Percentiles rank a stretch among this genome's conserved stretches.
Evolutionary conservation across 2,329 filamentous ascomycete species (phyloP).

Genomic region (Aspergillus sp.): DNA sequence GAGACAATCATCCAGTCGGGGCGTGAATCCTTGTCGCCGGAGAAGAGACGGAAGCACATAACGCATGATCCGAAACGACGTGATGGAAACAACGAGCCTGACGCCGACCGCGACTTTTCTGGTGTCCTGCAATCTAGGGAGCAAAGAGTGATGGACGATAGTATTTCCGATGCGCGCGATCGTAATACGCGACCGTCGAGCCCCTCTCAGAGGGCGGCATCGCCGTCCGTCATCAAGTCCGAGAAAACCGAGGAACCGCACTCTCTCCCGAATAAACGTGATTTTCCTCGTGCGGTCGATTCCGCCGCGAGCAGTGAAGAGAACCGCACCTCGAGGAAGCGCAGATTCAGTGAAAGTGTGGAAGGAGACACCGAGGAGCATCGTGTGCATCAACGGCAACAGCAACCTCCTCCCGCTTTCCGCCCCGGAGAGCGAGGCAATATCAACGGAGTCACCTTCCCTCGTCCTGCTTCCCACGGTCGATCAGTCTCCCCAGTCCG

Average conservation of each 20-base stretch:
- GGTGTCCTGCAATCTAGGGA: conserved; percentile 19
- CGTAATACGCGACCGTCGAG: conserved; percentile 15
- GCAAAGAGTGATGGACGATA: conserved; percentile 22
- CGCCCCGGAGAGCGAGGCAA: conserved; percentile 14
- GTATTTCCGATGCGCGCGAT: conserved; percentile 14
- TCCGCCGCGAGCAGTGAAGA: conserved; percentile 10
- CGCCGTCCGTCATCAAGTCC: conserved; percentile 28
- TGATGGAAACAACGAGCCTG: conserved; percentile 13
- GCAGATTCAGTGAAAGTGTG: conserved; percentile 29
- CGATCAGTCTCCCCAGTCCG: conserved; percentile 29
- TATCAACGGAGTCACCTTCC: conserved; percentile 16
- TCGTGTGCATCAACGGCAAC: conserved; percentile 16
- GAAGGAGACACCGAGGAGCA: conserved; percentile 21
- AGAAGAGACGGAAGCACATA: conserved; percentile 37
- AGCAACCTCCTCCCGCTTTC: conserved; percentile 10
- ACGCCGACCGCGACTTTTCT: conserved; percentile 11
- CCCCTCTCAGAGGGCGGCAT: conserved; percentile 16
- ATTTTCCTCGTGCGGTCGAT: conserved; percentile 10
- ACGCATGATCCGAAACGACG: conserved; percentile 28
- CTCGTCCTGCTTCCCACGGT: conserved; percentile 22
- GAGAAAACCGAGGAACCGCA: conserved; percentile 26
- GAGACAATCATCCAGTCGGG: conserved; percentile 42
- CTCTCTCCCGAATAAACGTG: conserved; percentile 14
- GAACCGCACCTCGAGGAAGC: conserved; percentile 21
- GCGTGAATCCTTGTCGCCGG: conserved; percentile 36